Conservation (phyloP, 1,284 basidiomycete genomes). For the Trametes hirsuta region DNA sequence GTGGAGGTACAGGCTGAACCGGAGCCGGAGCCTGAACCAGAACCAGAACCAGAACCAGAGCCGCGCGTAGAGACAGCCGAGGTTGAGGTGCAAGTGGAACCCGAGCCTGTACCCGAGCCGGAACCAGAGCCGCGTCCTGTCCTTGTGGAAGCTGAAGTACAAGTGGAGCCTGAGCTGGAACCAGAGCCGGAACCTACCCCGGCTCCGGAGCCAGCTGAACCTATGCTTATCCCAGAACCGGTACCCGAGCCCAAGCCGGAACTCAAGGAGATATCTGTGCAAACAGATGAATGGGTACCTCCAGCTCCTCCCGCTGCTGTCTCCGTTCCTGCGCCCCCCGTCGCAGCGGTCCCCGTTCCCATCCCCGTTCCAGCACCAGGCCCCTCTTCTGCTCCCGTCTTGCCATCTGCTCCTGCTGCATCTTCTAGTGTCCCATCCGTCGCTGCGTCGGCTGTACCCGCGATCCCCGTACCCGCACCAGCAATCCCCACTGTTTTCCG, state of each 20-base stretch:
- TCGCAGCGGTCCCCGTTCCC: constrained; percentile 36
- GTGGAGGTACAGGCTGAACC: constrained; percentile 30
- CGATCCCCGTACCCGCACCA: constrained; percentile 16
- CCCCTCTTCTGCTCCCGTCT: constrained; percentile 1
- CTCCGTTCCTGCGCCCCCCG: constrained; percentile 27
- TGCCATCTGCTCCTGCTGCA: constrained; percentile 9
- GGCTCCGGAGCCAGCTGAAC: constrained; percentile 9
- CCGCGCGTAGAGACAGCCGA: background rate
- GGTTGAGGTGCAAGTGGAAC: background rate
- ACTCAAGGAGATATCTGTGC: constrained; percentile 71
- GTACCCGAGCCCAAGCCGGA: constrained; percentile 53
- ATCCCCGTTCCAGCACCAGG: constrained; percentile 28
- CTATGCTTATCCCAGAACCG: constrained; percentile 17
- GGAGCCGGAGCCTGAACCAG: constrained; percentile 29
- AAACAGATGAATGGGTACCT: constrained; percentile 75
- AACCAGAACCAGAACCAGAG: constrained; percentile 52
- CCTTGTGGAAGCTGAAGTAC: constrained; percentile 22
- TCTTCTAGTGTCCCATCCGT: constrained; percentile 13
- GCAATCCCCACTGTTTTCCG: constrained; percentile 32
- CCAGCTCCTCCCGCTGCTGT: constrained; percentile 42
- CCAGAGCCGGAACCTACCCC: constrained; percentile 24
- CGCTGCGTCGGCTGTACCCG: constrained; percentile 24
- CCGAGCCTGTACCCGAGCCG: constrained; percentile 49
- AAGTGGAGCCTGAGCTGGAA: constrained; percentile 29
- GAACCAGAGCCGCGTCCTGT: constrained; percentile 2